Base-by-base conservation (phyloP, 1,284 basidiomycete genomes). In the Tilletia horrida region DNA sequence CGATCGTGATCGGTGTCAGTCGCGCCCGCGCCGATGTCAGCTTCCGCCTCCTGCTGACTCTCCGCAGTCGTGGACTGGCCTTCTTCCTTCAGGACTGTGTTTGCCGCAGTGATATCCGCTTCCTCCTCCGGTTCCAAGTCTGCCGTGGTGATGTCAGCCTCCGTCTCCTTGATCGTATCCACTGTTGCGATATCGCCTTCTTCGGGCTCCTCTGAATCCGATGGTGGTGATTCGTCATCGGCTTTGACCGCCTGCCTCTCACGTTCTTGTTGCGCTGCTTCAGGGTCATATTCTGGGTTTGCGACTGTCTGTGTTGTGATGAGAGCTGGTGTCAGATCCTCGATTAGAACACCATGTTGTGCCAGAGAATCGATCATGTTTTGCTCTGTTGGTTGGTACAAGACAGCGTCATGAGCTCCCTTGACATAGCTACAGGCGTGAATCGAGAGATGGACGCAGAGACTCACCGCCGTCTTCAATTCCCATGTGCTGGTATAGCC, bases 401-500 rank as follows among this genome's bases (percentile, higher is more conserved):
- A 40, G 42, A 23, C 2, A n/a, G 6, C 40, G 21, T 31, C 16
- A 21, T 16, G 13, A 27, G 25, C 14, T 16, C n/a, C n/a, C n/a
- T n/a, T n/a, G n/a, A n/a, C n/a, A n/a, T n/a, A n/a, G n/a, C n/a
- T n/a, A n/a, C n/a, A n/a, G n/a, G n/a, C n/a, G n/a, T n/a, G n/a
- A n/a, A n/a, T n/a, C n/a, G n/a, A 11, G n/a, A 42, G n/a, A 35
- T 42, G 23, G n/a, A 62, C 1, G 21, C 3, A n/a, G 27, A 8
- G n/a, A 70, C 72, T 66, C 66, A 72, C 73, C 79, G 40, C 69
- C 66, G 14, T 66, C 62, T 44, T 81, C 80, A 23, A 81, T 80
- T 50, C 80, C 80, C 73, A 81, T 79, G 66, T 81, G 80, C 68
- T 81, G 78, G 63, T 76, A 81, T 55, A 81, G 70, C 31, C 79